Base-by-base conservation (phyloP, 192 early-diverging fungal species). In the Gorgonomyces haynaldii region DNA sequence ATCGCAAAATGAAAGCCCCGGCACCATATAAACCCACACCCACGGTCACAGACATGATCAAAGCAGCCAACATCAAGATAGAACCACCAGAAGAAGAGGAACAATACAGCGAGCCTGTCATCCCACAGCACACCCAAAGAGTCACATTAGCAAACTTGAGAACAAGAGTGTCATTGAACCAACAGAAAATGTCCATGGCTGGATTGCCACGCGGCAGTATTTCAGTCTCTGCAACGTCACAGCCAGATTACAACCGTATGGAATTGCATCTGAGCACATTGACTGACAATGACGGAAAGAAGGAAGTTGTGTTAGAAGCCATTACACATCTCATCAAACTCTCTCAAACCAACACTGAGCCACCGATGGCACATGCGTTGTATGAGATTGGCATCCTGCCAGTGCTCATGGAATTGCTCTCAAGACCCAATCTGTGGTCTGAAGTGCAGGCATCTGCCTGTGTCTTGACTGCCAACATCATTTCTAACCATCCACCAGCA, bases 271-370 rank as follows among this genome's bases (percentile, higher is more conserved):
- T 70, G 25, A 44, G 52, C 16, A 55, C 37, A 7, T 25, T 70
- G 16, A 70, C 67, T 6, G 67, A 70, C 42, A 45, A 36, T 21
- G 67, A 70, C 17, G 50, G 45, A n/a, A 35, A 46, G 7, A 12
- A 29, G 9, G 52, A 64, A n/a, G 41, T 55, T 29, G 26, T 54
- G n/a, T 4, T 54, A 24, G 54, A 61, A 16, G 37, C 57, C 0
- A 27, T 69, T 15, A 48, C 44, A 21, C 37, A 36, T 13, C 38
- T 69, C 23, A 57, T 60, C 34, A 37, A 13, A 23, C 15, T 64
- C n/a, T 54, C 55, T 6, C 34, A 53, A 19, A 49, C 21, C 24
- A 26, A 49, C 4, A 49, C 46, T 0, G 46, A 49, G 21, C 32
- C 46, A 52, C 50, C 19, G 24, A 60, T 44, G 43, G 54, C 58